phyloP scores from a whole-genome alignment of 805 yeast genomes.

The Metschnikowia baotianmanensis region DNA sequence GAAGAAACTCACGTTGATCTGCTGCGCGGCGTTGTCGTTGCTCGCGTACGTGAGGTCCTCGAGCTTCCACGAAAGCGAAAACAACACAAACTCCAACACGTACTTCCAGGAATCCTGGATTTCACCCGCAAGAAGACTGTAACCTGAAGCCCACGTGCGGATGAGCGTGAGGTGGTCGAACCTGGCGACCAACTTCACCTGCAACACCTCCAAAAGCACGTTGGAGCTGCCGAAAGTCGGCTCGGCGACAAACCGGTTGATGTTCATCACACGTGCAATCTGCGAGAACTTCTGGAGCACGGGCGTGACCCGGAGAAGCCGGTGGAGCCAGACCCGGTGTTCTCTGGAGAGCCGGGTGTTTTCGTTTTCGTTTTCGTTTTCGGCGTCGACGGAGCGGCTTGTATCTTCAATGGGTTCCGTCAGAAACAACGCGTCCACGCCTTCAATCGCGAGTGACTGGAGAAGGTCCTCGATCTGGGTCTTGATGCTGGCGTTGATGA shows the following conservation, averaged over 20 bases:
- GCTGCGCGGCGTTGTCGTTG: slow-evolving; percentile 21
- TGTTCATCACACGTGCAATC: slow-evolving; percentile 26
- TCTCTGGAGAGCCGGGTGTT: slow-evolving; percentile 13
- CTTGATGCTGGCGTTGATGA: slow-evolving; percentile 24
- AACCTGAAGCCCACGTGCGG: slow-evolving; percentile 23
- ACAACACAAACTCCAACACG: slow-evolving; percentile 27
- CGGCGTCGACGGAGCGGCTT: too few species aligned
- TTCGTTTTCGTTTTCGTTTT: slow-evolving; percentile 15
- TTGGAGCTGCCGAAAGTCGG: slow-evolving; percentile 14
- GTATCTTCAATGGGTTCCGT: slow-evolving; percentile 10
- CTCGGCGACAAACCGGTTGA: slow-evolving; percentile 22
- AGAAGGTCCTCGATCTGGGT: slow-evolving; percentile 25
- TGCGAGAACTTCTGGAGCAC: slow-evolving; percentile 26
- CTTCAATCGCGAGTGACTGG: slow-evolving; percentile 15
- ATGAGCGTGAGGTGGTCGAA: slow-evolving; percentile 22
- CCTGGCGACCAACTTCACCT: slow-evolving; percentile 21
- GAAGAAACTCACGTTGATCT: slow-evolving; percentile 24
- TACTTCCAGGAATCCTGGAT: slow-evolving; percentile 18
- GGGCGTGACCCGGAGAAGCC: slow-evolving; percentile 15
- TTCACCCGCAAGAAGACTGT: slow-evolving; percentile 14
- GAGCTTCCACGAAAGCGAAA: slow-evolving; percentile 33
- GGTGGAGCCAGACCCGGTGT: slow-evolving; percentile 19
- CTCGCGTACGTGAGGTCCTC: slow-evolving; percentile 29
- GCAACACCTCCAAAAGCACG: slow-evolving; percentile 18
- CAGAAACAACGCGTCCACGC: slow-evolving; percentile 7